A percentile compares a stretch with the other conserved stretches of the same genome.
These are phyloP conservation scores for Rhinocladiella similis DNA, from an alignment of 2,329 filamentous ascomycete species.

Conservation along the genomic window DNA sequence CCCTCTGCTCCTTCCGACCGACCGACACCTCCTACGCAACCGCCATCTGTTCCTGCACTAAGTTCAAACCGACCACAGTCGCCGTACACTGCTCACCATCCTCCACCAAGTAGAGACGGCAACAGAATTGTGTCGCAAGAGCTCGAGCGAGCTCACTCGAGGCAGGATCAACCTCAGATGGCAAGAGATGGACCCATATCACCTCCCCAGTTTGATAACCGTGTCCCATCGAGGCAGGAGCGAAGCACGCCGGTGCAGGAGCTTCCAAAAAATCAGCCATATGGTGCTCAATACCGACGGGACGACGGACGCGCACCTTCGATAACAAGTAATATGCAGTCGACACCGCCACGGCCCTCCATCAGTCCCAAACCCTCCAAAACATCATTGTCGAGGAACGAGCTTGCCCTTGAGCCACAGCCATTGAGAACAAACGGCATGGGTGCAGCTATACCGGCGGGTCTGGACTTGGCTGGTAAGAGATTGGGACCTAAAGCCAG, in stretches of 20 bases:
- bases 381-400: conserved; percentile 15
- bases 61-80: conserved; percentile 23
- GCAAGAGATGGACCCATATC: conserved; percentile 16
- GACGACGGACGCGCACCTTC: conserved; percentile 19
- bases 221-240: conserved; percentile 10
- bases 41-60: conserved; percentile 16
- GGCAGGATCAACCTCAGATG: conserved; percentile 16
- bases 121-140: conserved; percentile 15
- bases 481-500: conserved; percentile 11
- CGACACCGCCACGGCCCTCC: conserved; percentile 17
- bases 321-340: conserved; percentile 13
- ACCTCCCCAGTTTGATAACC: conserved; percentile 16
- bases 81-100: conserved; percentile 15
- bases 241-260: conserved; percentile 7
- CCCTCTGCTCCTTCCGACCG: conserved; percentile 28
- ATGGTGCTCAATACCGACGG: conserved; percentile 9
- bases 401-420: conserved; percentile 14
- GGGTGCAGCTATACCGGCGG: conserved; percentile 3
- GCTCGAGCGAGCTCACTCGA: conserved; percentile 7
- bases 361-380: conserved; percentile 22
- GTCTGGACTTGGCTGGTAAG: conserved; percentile 8
- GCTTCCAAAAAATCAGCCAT: conserved; percentile 15
- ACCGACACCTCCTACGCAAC: conserved; percentile 14
- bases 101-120: conserved; percentile 19
- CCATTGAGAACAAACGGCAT: conserved; percentile 16